Conservation (phyloP, 169 alveolate species). For the Sarcocystis neurona region DNA sequence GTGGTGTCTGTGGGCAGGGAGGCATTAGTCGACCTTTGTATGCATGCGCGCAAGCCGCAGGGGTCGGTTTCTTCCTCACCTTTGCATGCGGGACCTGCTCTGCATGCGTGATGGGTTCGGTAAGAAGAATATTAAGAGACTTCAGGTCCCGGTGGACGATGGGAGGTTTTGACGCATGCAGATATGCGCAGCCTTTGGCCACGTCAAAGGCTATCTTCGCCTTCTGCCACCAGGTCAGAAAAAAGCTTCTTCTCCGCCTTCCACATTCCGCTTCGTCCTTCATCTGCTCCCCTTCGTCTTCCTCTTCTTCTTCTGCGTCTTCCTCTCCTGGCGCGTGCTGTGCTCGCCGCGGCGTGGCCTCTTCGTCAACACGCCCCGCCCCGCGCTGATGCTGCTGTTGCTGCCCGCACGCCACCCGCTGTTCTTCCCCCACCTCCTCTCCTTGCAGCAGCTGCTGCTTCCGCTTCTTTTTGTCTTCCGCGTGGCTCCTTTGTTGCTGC, state of each 20-base stretch:
- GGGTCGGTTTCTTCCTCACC: conserved; percentile 48
- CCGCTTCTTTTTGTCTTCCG: no score
- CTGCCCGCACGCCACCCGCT: not conserved
- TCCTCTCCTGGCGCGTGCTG: conserved; percentile 75
- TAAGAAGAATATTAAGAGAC: conserved; percentile 80
- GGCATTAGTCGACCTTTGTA: no score
- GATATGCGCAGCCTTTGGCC: conserved; percentile 88
- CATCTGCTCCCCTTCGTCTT: conserved; percentile 48
- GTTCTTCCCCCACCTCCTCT: no score
- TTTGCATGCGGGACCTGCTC: conserved; percentile 57
- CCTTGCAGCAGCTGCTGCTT: no score
- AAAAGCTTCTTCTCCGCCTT: no score
- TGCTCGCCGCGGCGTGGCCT: not conserved
- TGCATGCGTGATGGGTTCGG: conserved; percentile 66
- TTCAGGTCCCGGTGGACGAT: conserved; percentile 91
- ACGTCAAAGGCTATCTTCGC: conserved; percentile 81
- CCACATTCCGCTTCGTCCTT: no score
- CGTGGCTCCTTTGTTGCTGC: no score
- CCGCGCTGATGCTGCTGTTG: not conserved
- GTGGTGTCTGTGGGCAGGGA: no score
- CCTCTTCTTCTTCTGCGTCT: not conserved
- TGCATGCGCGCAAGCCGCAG: no score
- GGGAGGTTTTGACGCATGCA: conserved; percentile 83
- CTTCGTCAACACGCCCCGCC: not conserved
- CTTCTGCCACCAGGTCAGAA: conserved; percentile 81